Conservation (phyloP, 352 stramenopile genomes). For the Pythium brachiatum region DNA sequence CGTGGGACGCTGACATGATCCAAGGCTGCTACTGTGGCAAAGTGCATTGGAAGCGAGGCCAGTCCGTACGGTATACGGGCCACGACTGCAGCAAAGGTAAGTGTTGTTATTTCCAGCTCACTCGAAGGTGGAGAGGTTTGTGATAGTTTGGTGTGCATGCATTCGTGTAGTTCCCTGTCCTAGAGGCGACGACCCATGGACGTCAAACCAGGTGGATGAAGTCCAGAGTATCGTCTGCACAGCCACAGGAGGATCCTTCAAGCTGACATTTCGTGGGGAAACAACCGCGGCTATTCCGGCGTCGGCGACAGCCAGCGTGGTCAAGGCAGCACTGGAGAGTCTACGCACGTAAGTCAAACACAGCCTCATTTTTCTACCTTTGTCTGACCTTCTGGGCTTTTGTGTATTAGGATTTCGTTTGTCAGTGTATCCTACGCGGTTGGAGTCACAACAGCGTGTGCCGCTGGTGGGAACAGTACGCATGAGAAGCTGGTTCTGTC, state of each 20-base stretch:
- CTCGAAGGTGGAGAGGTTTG: no score
- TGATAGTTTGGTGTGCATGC: not conserved
- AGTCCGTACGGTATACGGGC: conserved; percentile 48
- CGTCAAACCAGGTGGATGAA: conserved; percentile 63
- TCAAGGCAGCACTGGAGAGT: conserved; percentile 46
- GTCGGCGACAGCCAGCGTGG: conserved; percentile 22
- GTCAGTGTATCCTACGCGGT: conserved; percentile 43
- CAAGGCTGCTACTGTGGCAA: conserved; percentile 89
- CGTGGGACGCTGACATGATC: conserved; percentile 88
- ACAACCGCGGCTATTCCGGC: conserved; percentile 41
- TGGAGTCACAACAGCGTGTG: conserved; percentile 37
- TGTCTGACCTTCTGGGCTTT: not conserved
- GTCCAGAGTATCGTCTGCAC: conserved; percentile 72
- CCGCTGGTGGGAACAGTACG: conserved; percentile 40
- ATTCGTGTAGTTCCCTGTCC: conserved; percentile 56
- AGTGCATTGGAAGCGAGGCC: conserved; percentile 46
- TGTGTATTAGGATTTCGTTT: conserved; percentile 39
- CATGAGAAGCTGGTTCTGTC: not conserved
- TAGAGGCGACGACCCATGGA: conserved; percentile 87
- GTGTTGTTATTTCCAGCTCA: not conserved
- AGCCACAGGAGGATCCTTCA: conserved; percentile 72
- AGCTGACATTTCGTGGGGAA: conserved; percentile 73
- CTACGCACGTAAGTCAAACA: conserved; percentile 43
- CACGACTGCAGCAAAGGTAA: conserved; percentile 80
- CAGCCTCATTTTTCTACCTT: not conserved